Evolutionary conservation across 2,329 filamentous ascomycete genomes (phyloP).

Genomic region (Nemania abortiva): DNA sequence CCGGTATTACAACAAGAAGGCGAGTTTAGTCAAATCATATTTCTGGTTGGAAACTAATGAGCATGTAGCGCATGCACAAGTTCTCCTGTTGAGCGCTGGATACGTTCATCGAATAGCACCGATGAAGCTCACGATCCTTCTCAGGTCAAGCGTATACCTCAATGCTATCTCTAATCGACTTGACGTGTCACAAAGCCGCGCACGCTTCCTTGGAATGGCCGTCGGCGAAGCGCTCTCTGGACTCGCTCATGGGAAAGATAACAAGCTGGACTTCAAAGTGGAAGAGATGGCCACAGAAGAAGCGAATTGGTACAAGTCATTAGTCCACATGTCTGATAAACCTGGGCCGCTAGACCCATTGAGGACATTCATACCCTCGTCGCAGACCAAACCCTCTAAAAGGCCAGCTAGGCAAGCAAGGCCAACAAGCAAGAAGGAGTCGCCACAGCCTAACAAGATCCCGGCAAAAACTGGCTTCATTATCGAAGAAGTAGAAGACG

Average conservation of each 20-base stretch:
- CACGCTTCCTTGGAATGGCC: constrained; percentile 88
- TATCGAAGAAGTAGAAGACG: constrained; percentile 74
- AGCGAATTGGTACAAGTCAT: constrained; percentile 77
- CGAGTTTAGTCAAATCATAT: constrained; percentile 53
- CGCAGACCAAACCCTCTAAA: constrained; percentile 43
- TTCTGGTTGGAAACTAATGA: constrained; percentile 29
- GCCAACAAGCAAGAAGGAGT: constrained; percentile 39
- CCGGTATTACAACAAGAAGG: constrained; percentile 91
- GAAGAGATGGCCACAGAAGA: constrained; percentile 82
- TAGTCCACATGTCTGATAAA: constrained; percentile 73
- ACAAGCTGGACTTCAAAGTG: constrained; percentile 84
- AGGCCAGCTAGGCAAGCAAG: constrained; percentile 44
- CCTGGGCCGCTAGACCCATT: constrained; percentile 70
- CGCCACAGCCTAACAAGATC: constrained; percentile 44
- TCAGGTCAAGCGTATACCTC: constrained; percentile 80
- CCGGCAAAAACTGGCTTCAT: constrained; percentile 60
- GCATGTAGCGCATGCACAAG: constrained; percentile 77
- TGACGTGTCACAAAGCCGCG: constrained; percentile 77
- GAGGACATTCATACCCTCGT: constrained; percentile 39
- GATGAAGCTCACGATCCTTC: constrained; percentile 74
- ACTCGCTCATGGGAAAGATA: constrained; percentile 75
- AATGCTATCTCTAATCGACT: constrained; percentile 87
- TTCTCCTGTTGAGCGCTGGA: constrained; percentile 80
- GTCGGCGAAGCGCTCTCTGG: constrained; percentile 79
- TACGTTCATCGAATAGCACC: constrained; percentile 77